A percentile compares a stretch with the other conserved stretches of the same genome.
These are phyloP conservation scores for Cladosporium sp. DNA, from an alignment of 2,329 filamentous ascomycete species.

Conservation along the genomic window DNA sequence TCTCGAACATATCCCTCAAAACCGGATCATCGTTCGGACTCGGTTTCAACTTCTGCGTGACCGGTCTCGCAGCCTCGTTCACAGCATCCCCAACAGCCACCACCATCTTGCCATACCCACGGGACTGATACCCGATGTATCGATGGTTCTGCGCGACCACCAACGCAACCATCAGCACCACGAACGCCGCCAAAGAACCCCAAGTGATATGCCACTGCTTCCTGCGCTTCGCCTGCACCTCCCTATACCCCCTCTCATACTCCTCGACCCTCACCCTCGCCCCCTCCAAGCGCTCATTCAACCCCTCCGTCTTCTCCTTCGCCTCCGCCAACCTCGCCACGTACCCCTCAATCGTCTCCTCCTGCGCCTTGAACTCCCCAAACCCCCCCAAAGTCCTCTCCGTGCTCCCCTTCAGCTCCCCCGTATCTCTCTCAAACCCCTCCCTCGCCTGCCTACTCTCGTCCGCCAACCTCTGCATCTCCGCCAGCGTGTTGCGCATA, in stretches of 20 bases:
- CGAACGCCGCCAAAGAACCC: conserved; percentile 21
- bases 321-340: conserved; percentile 59
- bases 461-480: conserved; percentile 63
- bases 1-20: conserved; percentile 27
- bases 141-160: conserved; percentile 24
- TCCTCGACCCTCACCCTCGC: conserved; percentile 62
- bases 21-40: conserved; percentile 24
- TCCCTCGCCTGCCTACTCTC: conserved; percentile 56
- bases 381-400: conserved; percentile 58
- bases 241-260: conserved; percentile 63
- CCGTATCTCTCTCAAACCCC: conserved; percentile 28
- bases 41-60: conserved; percentile 18
- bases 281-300: conserved; percentile 61
- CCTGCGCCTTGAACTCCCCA: conserved; percentile 61
- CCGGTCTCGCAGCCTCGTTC: conserved; percentile 18
- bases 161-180: conserved; percentile 23
- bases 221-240: conserved; percentile 60
- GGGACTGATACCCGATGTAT: conserved; percentile 17
- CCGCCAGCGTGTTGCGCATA: conserved; percentile 60
- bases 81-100: conserved; percentile 19
- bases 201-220: conserved; percentile 28
- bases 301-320: conserved; percentile 54
- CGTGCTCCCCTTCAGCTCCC: conserved; percentile 54
- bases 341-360: conserved; percentile 58
- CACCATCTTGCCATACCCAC: conserved; percentile 16